phyloP scores from a whole-genome alignment of 306 rosid species.

The Ochetophila trinervis region DNA sequence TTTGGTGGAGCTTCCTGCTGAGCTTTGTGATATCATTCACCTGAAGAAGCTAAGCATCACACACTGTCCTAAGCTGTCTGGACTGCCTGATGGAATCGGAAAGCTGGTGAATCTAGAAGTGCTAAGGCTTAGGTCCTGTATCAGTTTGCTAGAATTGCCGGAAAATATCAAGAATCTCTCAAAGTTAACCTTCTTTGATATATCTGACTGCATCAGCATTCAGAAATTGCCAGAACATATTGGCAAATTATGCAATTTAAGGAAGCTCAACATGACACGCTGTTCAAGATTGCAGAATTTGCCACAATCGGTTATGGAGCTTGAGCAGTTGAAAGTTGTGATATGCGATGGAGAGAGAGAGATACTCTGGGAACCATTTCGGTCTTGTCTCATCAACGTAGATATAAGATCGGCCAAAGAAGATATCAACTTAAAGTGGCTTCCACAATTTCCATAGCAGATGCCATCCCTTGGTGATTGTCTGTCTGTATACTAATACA shows the following conservation, averaged over 20 bases:
- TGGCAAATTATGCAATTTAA: slow-evolving; percentile 33
- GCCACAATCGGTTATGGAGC: slow-evolving; percentile 40
- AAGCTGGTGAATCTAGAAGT: slow-evolving; percentile 40
- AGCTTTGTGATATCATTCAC: slow-evolving; percentile 27
- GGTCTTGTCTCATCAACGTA: not conserved
- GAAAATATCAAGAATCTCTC: slow-evolving; percentile 33
- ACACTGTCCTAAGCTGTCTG: slow-evolving; percentile 47
- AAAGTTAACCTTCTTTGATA: slow-evolving; percentile 41
- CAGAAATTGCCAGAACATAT: slow-evolving; percentile 42
- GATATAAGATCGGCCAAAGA: slow-evolving; percentile 19
- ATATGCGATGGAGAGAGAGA: slow-evolving; percentile 54
- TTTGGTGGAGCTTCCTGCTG: slow-evolving; percentile 42
- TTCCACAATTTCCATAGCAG: not conserved
- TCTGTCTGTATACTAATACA: no score
- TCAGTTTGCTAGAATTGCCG: slow-evolving; percentile 41
- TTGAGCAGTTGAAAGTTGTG: slow-evolving; percentile 34
- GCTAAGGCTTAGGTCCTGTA: slow-evolving; percentile 53
- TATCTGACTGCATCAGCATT: slow-evolving; percentile 54
- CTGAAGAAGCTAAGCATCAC: slow-evolving; percentile 55
- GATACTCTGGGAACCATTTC: slow-evolving; percentile 29
- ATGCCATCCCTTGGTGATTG: no score
- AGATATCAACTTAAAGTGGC: slow-evolving; percentile 46
- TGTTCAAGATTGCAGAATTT: slow-evolving; percentile 39
- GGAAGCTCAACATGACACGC: slow-evolving; percentile 32
- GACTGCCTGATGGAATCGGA: slow-evolving; percentile 48